phyloP scores from a whole-genome alignment of 345 rosid species.

The Rhizophora apiculata region DNA sequence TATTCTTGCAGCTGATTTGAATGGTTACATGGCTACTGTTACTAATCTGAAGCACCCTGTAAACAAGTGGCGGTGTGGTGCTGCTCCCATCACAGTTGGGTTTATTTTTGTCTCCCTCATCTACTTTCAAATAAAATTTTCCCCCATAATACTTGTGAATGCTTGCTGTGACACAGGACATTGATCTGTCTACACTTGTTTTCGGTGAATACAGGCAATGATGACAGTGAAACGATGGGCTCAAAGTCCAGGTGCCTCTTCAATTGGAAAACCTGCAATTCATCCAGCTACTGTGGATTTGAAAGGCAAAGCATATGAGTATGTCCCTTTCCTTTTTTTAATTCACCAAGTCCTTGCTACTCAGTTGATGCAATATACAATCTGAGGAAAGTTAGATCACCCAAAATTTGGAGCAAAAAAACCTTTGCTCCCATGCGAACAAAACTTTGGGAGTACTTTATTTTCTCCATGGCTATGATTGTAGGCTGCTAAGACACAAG shows the following conservation, averaged over 20 bases:
- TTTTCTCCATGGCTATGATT: conserved; percentile 1
- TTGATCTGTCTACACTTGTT: conserved; percentile 5
- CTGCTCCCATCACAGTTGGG: conserved; percentile 88
- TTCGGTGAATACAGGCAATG: conserved; percentile 59
- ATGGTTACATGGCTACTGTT: conserved; percentile 96
- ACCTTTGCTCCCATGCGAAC: neutral
- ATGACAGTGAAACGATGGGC: conserved; percentile 95
- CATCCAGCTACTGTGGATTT: conserved; percentile 94
- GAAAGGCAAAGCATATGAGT: conserved; percentile 97
- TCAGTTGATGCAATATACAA: neutral
- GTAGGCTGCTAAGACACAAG: conserved; percentile 78
- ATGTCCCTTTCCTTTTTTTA: conserved; percentile 25
- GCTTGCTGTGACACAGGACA: neutral
- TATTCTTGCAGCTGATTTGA: conserved; percentile 88
- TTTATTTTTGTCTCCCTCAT: conserved; percentile 12
- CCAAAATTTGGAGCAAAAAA: no score
- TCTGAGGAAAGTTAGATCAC: neutral
- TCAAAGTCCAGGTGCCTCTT: conserved; percentile 59
- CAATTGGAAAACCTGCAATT: conserved; percentile 90
- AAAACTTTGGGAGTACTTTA: neutral
- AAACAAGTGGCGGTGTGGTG: conserved; percentile 96
- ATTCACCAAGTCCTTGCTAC: neutral
- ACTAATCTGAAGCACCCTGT: conserved; percentile 84
- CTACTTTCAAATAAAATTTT: neutral
- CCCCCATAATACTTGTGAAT: neutral